phyloP scores from a whole-genome alignment of 2,329 filamentous ascomycete species.

The Pseudogymnoascus sp. region DNA sequence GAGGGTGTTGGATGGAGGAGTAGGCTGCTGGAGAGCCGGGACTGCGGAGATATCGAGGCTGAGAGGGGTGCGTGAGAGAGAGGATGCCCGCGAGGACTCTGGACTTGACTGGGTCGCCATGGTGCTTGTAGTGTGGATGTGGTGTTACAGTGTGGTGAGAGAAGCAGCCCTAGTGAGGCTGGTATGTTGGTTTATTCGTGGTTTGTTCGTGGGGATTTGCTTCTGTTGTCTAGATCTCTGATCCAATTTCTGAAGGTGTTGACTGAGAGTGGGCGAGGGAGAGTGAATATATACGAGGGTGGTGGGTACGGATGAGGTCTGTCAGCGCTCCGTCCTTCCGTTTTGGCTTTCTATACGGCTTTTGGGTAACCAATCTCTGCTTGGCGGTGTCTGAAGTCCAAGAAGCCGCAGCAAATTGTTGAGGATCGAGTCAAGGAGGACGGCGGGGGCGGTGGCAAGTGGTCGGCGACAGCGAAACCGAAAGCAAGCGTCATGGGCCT shows the following conservation, averaged over 20 bases:
- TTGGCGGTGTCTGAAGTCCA: not conserved
- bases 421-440: constrained; percentile 20
- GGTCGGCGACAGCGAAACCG: constrained; percentile 7
- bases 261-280: not conserved
- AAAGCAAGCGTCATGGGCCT: constrained; percentile 1
- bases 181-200: not conserved
- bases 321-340: not conserved
- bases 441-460: constrained; percentile 18
- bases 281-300: constrained; percentile 4
- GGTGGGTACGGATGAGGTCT: not conserved
- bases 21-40: constrained; percentile 60
- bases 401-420: constrained; percentile 9
- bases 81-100: constrained; percentile 10
- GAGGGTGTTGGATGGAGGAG: constrained; percentile 72
- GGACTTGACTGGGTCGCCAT: not conserved
- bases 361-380: constrained; percentile 1
- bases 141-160: not conserved
- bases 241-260: not conserved
- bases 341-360: not conserved
- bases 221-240: not conserved
- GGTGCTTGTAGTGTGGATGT: not conserved
- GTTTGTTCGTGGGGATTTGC: not conserved
- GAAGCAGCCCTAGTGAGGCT: not conserved
- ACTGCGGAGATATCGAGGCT: constrained; percentile 67
- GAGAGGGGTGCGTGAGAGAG: constrained; percentile 36